Evolutionary conservation across 345 rosid species (phyloP), one percentile per base, ranked within the genome.

Genomic region (Excoecaria cochinchinensis): DNA sequence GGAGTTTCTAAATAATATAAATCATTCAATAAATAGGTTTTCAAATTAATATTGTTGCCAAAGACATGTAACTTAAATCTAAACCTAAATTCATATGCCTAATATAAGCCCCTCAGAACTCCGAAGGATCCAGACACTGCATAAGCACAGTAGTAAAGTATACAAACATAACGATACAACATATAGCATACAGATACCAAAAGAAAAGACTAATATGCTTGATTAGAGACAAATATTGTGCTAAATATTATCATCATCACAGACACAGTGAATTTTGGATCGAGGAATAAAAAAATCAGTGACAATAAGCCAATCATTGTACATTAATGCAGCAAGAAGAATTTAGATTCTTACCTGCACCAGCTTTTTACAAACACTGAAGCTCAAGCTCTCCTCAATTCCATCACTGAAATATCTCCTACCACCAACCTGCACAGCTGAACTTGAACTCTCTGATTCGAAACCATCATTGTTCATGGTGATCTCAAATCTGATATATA

Each of bases 351-450:
- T 79, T 71, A 95, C 99, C 89, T 91, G 93, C 62, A 90, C 97
- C 50, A 95, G 92, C 83, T 88, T 90, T 85, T 92, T 87, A 86
- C 99, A 95, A 77, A 95, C 81, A 76, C 89, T 87, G 90, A 95
- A 92, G 88, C 97, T 90, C 82, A 91, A 78, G 81, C 83, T 86
- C 83, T 88, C 87, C 69, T 91, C 95, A 82, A 85, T 70, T 56
- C 91, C 86, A 61, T 80, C 86, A 60, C 86, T 84, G 15, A 80
- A 74, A 81, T 80, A 77, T 76, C 84, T 86, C 78, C 77, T 76
- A 70, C 86, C 89, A 25, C 85, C 86, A 39, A 77, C 79, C 47
- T 83, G 89, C 53, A 81, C 71, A 57, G 42, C 83, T 13, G 89
- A 89, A 44, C 75, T 79, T 22, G 89, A 86, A 59, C 80, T 78